Evolutionary conservation across 345 rosid genomes (phyloP).

Genomic region (Chamaenerion angustifolium): DNA sequence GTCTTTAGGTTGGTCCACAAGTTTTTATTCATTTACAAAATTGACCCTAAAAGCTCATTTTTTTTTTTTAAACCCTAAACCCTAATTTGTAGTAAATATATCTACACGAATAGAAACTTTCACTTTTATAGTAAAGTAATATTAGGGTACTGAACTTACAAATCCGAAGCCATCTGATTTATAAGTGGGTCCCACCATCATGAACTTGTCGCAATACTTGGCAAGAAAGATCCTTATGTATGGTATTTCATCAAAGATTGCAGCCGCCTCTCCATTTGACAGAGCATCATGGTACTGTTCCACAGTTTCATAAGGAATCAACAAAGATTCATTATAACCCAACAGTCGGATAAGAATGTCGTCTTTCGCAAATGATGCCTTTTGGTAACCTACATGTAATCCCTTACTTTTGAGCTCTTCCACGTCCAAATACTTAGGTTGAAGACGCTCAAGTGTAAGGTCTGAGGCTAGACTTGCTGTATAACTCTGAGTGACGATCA

Average conservation of each 20-base stretch:
- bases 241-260: slow-evolving; percentile 30
- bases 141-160: too few species aligned
- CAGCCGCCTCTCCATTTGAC: slow-evolving; percentile 13
- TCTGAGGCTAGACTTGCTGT: slow-evolving; percentile 58
- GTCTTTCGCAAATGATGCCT: slow-evolving; percentile 23
- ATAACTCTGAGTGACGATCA: slow-evolving; percentile 54
- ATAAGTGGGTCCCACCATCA: slow-evolving; percentile 18
- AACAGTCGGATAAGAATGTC: slow-evolving; percentile 11
- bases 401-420: slow-evolving; percentile 20
- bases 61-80: too few species aligned
- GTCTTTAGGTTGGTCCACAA: too few species aligned
- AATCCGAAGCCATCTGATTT: background rate
- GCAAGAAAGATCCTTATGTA: slow-evolving; percentile 25
- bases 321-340: slow-evolving; percentile 9
- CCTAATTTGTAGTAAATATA: too few species aligned
- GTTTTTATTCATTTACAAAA: too few species aligned
- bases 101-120: too few species aligned
- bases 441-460: slow-evolving; percentile 36
- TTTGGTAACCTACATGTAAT: slow-evolving; percentile 27
- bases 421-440: slow-evolving; percentile 34
- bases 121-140: too few species aligned
- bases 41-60: too few species aligned
- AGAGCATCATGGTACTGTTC: slow-evolving; percentile 27
- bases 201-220: slow-evolving; percentile 16
- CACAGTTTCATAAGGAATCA: background rate